These are phyloP conservation scores for Colletotrichum sp. DNA, from an alignment of 2,329 filamentous ascomycete genomes.

Conservation along the genomic window DNA sequence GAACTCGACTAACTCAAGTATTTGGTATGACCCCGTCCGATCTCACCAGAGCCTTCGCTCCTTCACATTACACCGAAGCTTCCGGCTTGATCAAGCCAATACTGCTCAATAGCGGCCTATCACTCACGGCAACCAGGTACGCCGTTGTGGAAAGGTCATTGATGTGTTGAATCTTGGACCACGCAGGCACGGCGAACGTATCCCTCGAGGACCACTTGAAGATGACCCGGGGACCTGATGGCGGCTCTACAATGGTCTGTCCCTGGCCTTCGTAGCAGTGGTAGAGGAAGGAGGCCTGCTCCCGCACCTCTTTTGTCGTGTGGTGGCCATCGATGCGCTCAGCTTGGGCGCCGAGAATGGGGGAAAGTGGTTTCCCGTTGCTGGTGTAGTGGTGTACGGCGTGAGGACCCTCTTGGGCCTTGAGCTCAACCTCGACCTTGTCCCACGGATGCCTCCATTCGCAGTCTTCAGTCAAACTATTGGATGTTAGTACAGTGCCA, in stretches of 20 bases:
- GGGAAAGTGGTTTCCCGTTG: conserved; percentile 40
- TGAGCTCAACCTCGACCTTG: conserved; percentile 43
- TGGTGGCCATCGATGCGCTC: conserved; percentile 47
- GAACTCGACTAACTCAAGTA: not conserved
- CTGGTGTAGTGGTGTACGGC: conserved; percentile 41
- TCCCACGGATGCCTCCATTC: conserved; percentile 50
- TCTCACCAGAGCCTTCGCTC: no score
- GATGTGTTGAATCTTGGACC: conserved; percentile 54
- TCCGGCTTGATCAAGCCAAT: conserved; percentile 28
- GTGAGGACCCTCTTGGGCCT: conserved; percentile 32
- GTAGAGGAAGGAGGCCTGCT: conserved; percentile 56
- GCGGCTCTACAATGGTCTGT: conserved; percentile 40
- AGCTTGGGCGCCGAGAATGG: conserved; percentile 52
- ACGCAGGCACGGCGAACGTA: conserved; percentile 59
- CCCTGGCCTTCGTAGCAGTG: conserved; percentile 57
- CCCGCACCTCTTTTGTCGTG: conserved; percentile 39
- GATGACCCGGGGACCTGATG: conserved; percentile 32
- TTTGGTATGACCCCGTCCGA: not conserved
- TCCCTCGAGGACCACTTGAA: conserved; percentile 52
- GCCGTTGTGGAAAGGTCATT: conserved; percentile 32
- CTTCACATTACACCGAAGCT: not conserved
- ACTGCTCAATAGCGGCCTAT: conserved; percentile 36
- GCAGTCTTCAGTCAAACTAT: conserved; percentile 33
- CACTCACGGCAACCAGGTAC: conserved; percentile 39
- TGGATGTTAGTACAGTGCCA: not conserved